Percentiles rank a stretch among this genome's conserved stretches.
These are phyloP conservation scores for Blastobotrys illinoisensis DNA, from an alignment of 1,139 yeast species.

Conservation along the genomic window DNA sequence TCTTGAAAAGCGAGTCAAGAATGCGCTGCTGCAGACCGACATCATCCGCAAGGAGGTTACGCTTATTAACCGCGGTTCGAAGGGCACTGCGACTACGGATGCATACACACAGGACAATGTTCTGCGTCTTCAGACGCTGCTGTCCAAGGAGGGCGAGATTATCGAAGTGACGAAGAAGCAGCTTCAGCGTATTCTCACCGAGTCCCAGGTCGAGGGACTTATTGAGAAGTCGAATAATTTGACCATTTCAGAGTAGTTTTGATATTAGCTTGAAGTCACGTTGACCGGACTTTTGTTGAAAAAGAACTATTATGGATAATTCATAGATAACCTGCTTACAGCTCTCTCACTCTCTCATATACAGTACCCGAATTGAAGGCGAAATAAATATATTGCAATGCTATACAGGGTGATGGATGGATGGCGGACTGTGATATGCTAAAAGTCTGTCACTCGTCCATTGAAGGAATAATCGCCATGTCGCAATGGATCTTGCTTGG, in stretches of 20 bases:
- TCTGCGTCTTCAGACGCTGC: constrained; percentile 12
- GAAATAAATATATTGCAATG: not conserved
- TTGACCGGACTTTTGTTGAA: no score
- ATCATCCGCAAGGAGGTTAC: constrained; percentile 11
- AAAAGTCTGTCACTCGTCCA: constrained; percentile 95
- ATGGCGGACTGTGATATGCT: no score
- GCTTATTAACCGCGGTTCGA: constrained; percentile 7
- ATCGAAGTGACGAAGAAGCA: constrained; percentile 14
- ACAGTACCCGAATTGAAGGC: no score
- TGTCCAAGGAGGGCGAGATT: constrained; percentile 14
- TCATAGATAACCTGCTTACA: no score
- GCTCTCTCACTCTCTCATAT: no score
- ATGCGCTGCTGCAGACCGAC: constrained; percentile 17
- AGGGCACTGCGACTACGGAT: not conserved
- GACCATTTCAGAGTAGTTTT: not conserved
- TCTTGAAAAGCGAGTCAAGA: constrained; percentile 20
- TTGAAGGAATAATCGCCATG: constrained; percentile 94
- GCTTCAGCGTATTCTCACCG: constrained; percentile 8
- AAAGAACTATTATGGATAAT: no score
- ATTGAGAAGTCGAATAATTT: constrained; percentile 4
- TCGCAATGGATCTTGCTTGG: constrained; percentile 94
- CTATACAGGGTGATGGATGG: no score
- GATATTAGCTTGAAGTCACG: no score
- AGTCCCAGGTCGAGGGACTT: constrained; percentile 4
- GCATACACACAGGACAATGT: constrained; percentile 11